Evolutionary conservation across 2,329 filamentous ascomycete species (phyloP).

Genomic region (Verticillium nubilum): DNA sequence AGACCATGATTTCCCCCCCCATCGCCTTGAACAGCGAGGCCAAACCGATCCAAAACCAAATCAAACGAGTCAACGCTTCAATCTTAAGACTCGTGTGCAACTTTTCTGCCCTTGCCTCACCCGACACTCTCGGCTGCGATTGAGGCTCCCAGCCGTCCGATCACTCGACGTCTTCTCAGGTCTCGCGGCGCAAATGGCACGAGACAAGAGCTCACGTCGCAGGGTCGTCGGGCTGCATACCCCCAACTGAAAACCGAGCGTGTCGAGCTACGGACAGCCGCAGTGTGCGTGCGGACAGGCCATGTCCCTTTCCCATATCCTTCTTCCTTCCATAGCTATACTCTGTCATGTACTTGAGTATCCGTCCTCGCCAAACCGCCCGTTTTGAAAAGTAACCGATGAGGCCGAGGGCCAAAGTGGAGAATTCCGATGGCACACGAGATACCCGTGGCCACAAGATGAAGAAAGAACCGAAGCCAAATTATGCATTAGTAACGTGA

Average conservation of each 20-base stretch:
- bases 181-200: constrained; percentile 2
- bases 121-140: not conserved
- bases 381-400: not conserved
- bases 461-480: constrained; percentile 1
- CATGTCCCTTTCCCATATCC: not conserved
- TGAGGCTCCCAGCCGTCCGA: not conserved
- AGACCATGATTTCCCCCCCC: not conserved
- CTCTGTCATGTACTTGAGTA: not conserved
- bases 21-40: not conserved
- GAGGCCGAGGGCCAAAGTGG: not conserved
- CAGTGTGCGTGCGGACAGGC: not conserved
- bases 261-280: not conserved
- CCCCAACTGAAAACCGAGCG: not conserved
- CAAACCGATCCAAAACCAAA: not conserved
- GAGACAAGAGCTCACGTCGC: not conserved
- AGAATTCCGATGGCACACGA: not conserved
- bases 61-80: constrained; percentile 9
- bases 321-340: not conserved
- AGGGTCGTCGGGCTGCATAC: not conserved
- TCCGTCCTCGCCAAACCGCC: not conserved
- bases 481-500: constrained; percentile 16
- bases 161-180: not conserved
- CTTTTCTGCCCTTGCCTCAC: constrained; percentile 4
- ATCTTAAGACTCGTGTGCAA: constrained; percentile 11
- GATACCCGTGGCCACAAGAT: not conserved